Base-by-base conservation (phyloP, 2,329 filamentous ascomycete genomes). In the Rhinocladiella similis region DNA sequence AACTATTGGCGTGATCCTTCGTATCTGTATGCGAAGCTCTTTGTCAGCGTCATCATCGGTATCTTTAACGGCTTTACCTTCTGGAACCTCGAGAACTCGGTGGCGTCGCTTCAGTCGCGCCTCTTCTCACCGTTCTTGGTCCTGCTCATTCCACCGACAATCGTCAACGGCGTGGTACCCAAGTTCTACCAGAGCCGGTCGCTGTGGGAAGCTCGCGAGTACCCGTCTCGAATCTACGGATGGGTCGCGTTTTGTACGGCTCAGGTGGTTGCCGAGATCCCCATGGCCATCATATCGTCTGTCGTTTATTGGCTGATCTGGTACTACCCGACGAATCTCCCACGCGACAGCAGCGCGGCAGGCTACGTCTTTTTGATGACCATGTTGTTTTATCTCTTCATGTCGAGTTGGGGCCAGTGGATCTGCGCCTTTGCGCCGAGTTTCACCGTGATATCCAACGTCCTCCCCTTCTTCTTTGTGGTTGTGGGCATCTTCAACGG, bases 351-450 rank as follows among this genome's bases (percentile, higher is more conserved):
- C 33, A 79, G 80, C 1, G 83, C 83, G 0, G 82, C 88, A 0
- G 90, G 89, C 12, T 93, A 92, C 69, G 82, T 87, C 14, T 93
- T 88, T 75, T 73, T 93, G 22, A 91, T 94, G 87, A 83, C 83
- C 0, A 75, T 92, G 66, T 79, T 93, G 0, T 91, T 91, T 75
- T 90, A 85, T 76, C 71, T 92, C 6, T 92, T 91, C 78, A 82
- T 86, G 69, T 82, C 81, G 29, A 85, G 79, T 63, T 92, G 86
- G 89, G 90, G 88, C 18, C 89, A 91, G 69, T 93, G 88, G 88
- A 90, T 94, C 64, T 89, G 86, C 61, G 89, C 90, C 0, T 91
- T 91, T 70, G 88, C 89, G 0, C 89, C 89, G 0, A 86, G 80
- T 39, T 91, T 91, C 73, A 90, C 88, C 0, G 87, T 91, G 61